Evolutionary conservation across 1,284 basidiomycete species (phyloP), one percentile per base, ranked within the genome.

Genomic region (Coniferiporia sulphurascens): DNA sequence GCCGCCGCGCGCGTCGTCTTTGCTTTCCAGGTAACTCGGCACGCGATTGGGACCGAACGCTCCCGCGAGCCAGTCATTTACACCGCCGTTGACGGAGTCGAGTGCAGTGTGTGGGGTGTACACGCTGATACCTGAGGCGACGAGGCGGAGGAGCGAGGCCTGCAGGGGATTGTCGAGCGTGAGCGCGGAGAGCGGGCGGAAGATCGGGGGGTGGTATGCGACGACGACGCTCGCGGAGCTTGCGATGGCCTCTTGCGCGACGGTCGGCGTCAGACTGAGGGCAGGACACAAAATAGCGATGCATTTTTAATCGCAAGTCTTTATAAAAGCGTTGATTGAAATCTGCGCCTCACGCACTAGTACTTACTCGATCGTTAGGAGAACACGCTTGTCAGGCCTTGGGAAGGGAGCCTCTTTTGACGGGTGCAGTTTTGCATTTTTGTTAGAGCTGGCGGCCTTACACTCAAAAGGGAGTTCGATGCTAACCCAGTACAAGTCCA

Each of bases 161-260:
- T 97, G 94, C 12, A 97, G 77, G 0, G 93, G 84, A 66, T 89
- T 88, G 41, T 80, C 70, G 53, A 95, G 79, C 0, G 91, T 96
- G 60, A 98, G 62, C 27, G 90, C 84, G 56, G 89, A 81, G 61
- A 96, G 77, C 2, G 85, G 87, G 41, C 81, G 81, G 78, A 98
- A 98, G 67, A 98, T 92, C 41, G 92, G 84, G 3, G 93, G 91
- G 70, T 96, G 94, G 74, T 98, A 98, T 15, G 93, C 79, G 27
- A 98, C 78, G 56, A 96, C 86, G 58, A 83, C 82, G 52, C 83
- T 83, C 46, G 80, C 81, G 45, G 82, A 78, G 1, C 82, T 77
- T 1, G 78, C 69, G 13, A 93, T 74, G 0, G 91, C 89, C 76
- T 95, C 93, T 52, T 83, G 77, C 56, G 86, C 78, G 21, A 96